These are phyloP conservation scores for Neltuma alba DNA, from an alignment of 306 rosid species.

Conservation along the genomic window DNA sequence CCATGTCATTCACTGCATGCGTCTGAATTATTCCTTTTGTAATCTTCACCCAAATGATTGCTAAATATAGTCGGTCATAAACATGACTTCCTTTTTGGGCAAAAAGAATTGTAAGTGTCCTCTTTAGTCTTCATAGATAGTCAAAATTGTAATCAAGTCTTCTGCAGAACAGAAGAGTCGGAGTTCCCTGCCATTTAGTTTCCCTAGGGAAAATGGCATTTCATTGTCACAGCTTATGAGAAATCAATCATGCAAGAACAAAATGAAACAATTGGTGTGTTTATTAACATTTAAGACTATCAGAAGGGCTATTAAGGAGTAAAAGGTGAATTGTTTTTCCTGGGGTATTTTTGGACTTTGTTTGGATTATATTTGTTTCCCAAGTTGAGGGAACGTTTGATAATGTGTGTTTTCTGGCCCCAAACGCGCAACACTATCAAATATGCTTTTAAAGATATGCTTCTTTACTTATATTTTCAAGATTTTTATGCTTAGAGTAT, in stretches of 20 bases:
- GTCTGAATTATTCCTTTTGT: conserved; percentile 19
- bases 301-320: not conserved
- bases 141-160: not conserved
- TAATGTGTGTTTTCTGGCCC: not conserved
- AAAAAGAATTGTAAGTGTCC: not conserved
- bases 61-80: conserved; percentile 3
- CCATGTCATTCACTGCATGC: not conserved
- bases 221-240: not conserved
- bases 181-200: too few species aligned
- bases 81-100: not conserved
- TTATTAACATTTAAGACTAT: conserved; percentile 1
- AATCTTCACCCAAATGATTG: conserved; percentile 21
- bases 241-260: not conserved
- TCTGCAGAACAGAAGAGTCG: not conserved
- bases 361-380: not conserved
- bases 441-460: not conserved
- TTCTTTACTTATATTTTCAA: not conserved
- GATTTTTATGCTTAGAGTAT: not conserved
- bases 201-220: conserved; percentile 1
- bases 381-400: not conserved
- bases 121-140: conserved; percentile 13
- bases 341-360: not conserved
- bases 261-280: not conserved
- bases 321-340: not conserved
- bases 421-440: not conserved